Evolutionary conservation across 345 rosid genomes (phyloP), one percentile per base, ranked within the genome.

Genomic region (Camelina laxa): DNA sequence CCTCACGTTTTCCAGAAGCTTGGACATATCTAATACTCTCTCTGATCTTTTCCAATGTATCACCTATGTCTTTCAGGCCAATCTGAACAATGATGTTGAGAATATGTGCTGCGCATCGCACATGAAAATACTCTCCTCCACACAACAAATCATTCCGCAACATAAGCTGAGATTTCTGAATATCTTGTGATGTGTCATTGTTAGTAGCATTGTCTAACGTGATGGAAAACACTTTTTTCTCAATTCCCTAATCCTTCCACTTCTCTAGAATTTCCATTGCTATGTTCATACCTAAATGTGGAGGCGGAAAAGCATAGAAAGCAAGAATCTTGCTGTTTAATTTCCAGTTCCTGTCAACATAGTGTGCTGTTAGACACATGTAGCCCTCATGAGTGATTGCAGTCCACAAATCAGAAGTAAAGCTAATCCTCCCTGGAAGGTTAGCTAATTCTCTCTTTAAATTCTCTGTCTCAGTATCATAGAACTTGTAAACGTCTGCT

Each of bases 391-490:
- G 16, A 65, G 55, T 48, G 16, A 48, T 17, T n/a, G 10, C 12
- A 27, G 27, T 1, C 69, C 69, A 48, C 10, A 47, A 65, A 48
- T 48, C 16, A 48, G 17, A 47, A 42, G 53, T 62, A 2, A 62
- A 62, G 36, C 15, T 13, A 41, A 22, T 62, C 8, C 53, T 22
- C 13, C 38, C 7, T 4, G 38, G 67, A 22, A 42, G 67, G 15
- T 24, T 0, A 21, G 35, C 21, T 42, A 62, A 42, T 42, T 24
- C 30, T 22, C 38, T 62, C 24, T 45, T 64, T 16, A 45, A 45
- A 0, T n/a, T 31, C 22, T 27, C 24, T 1, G 9, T n/a, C 24
- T 45, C 55, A 9, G 2, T 45, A 5, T 24, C 30, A 24, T 24
- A 4, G 5, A 24, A 24, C 30, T 24, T 24, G 30, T 24, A 24